Evolutionary conservation across 2,329 filamentous ascomycete species (phyloP), one percentile per base, ranked within the genome.

Genomic region (Geoglossum cookeanum): DNA sequence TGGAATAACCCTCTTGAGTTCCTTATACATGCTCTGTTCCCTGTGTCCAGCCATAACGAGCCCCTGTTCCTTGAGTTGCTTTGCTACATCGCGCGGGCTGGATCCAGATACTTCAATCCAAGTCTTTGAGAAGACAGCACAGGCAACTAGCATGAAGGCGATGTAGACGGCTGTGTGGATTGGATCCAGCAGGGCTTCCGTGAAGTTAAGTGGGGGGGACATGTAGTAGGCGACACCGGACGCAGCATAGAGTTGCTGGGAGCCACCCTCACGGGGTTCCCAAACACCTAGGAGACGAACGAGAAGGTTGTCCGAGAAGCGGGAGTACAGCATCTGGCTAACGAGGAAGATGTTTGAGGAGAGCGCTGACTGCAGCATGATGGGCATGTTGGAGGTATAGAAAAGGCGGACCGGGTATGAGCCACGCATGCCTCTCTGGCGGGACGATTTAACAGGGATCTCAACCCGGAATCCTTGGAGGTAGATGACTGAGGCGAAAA

Each of bases 371-470:
- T 98, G 94, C 71, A 98, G 80, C 92, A 98, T 98, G 75, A 98
- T 98, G 69, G 92, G 92, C 94, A 98, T 98, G 85, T 98, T 98
- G 72, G 90, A 96, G 70, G 92, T 98, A 78, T 98, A 98, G 83
- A 98, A 98, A 60, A 98, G 87, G 68, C 94, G 91, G 72, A 98
- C 83, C 67, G 92, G 92, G 81, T 97, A 98, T 45, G 90, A 94
- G 68, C 91, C 94, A 67, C 92, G 91, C 71, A 94, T 92, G 73
- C 92, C 92, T 79, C 92, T 90, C 81, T 98, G 92, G 75, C 92
- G 90, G 66, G 89, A 91, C 60, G 90, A 96, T 84, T 98, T 98
- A 80, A 98, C 92, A 61, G 94, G 94, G 69, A 98, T 98, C 77
- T 98, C 92, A 69, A 98, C 92, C 64, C 92, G 92, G 88, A 98